Base-by-base conservation (phyloP, 352 stramenopile genomes). In the Phytophthora fragariae region DNA sequence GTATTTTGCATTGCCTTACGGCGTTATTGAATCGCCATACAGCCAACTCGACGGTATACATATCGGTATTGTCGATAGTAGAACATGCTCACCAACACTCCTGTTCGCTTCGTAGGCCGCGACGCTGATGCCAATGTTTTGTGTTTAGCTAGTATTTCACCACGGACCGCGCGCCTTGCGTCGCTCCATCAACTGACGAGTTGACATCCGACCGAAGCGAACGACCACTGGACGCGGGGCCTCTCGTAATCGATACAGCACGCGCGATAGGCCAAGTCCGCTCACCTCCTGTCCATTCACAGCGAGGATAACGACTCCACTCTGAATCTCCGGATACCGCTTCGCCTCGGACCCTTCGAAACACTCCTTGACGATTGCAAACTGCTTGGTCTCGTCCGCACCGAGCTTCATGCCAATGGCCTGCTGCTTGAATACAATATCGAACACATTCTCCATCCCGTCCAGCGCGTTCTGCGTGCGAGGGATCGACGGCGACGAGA, bases 401-500 rank as follows among this genome's bases (percentile, higher is more conserved):
- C 84, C 86, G 37, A 95, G 85, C 68, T 94, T 94, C 83, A 95
- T 89, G 8, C 88, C 88, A 69, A 95, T 94, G 21, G 87, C 75
- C 57, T 94, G 88, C 73, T 95, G 86, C 73, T 92, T 93, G 77
- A 95, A 95, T 39, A 95, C 88, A 70, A 95, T 89, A 63, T 95
- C 88, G 50, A 95, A 95, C 12, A 94, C 81, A 50, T 88, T 89
- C 27, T 94, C 84, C 72, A 95, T 86, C 21, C 82, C 80, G 46
- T 94, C 79, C 24, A 92, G 49, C 5, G 67, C 59, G 6, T 85
- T 90, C 10, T 65, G 57, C 17, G 62, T 24, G 24, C 66, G 41
- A 61, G 68, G 56, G 59, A 79, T 19, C 15, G 79, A 73, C 35
- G 78, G 74, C 33, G 73, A 75, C 35, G 68, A 62, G 31, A 74